These are phyloP conservation scores for Warburgia ugandensis DNA, from an alignment of 164 flowering plant species.

Conservation along the genomic window DNA sequence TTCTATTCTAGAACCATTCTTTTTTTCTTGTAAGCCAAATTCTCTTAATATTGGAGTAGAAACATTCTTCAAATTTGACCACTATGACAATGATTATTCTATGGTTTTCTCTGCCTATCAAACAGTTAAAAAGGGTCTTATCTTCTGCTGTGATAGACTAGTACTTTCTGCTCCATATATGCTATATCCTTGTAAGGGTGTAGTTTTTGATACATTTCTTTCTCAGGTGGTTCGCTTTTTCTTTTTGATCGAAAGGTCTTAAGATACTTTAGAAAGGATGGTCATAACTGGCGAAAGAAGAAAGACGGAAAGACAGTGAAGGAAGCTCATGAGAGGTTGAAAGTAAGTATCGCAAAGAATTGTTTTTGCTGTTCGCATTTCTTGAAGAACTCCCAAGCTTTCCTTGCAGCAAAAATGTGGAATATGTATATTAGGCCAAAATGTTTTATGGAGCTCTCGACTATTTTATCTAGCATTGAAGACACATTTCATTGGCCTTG, in stretches of 20 bases:
- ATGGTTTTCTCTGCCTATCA: too few species aligned
- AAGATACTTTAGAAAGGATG: constrained; percentile 95
- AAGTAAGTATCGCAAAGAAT: constrained; percentile 33
- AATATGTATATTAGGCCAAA: background rate
- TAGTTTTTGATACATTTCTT: constrained; percentile 8
- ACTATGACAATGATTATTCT: too few species aligned
- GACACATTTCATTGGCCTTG: background rate
- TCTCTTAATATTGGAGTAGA: too few species aligned
- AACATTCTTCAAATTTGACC: too few species aligned
- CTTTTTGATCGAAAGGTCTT: constrained; percentile 90
- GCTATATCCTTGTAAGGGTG: background rate
- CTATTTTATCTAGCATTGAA: background rate
- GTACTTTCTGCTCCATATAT: too few species aligned
- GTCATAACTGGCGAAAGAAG: constrained; percentile 98
- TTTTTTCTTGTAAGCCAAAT: too few species aligned
- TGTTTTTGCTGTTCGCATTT: background rate
- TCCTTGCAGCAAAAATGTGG: background rate
- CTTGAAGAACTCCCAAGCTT: background rate
- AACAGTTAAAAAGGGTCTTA: too few species aligned
- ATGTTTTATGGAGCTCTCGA: background rate
- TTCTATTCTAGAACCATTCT: too few species aligned
- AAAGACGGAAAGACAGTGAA: constrained; percentile 97
- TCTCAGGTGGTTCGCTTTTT: constrained; percentile 91
- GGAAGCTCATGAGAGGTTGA: constrained; percentile 98
- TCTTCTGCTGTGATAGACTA: too few species aligned